Evolutionary conservation across 2,329 filamentous ascomycete species (phyloP), one percentile per base, ranked within the genome.

Genomic region (Epichloe aotearoae): DNA sequence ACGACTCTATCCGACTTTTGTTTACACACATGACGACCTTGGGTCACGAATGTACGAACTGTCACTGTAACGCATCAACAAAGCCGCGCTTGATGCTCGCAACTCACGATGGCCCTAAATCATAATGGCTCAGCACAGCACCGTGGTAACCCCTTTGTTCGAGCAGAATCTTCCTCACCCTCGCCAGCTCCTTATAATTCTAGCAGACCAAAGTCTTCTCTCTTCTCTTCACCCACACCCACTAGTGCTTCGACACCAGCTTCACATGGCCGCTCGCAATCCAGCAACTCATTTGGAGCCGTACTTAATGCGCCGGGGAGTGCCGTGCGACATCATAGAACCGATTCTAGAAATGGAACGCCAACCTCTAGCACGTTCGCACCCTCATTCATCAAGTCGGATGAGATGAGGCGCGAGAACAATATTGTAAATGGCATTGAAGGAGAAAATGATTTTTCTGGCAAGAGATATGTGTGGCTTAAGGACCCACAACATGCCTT

Each of bases 371-470:
- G 80, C 56, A 98, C 93, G 1, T 98, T 98, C 71, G 91, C 93
- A 37, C 93, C 91, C 3, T 87, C 88, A 10, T 98, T 98, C 67
- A 97, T 98, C 69, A 93, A 91, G 66, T 80, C 83, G 0, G 89
- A 95, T 56, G 87, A 90, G 56, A 72, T 86, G 66, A 76, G 81
- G 57, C 68, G 72, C 37, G 72, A 68, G 36, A 66, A 74, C 48
- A 80, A 82, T 56, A 62, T 72, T 11, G 76, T 84, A 15, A 74
- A 74, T 47, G 86, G 88, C 17, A 89, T 96, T 53, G 94, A 98
- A 69, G 93, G 93, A 55, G 91, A 96, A 64, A 97, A 96, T 66
- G 93, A 98, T 74, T 97, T 98, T 67, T 98, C 93, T 0, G 94
- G 93, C 52, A 97, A 94, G 72, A 82, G 93, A 72, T 98, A 97